Evolutionary conservation across 2,329 filamentous ascomycete genomes (phyloP).

Genomic region (Venturiaceae sp.): DNA sequence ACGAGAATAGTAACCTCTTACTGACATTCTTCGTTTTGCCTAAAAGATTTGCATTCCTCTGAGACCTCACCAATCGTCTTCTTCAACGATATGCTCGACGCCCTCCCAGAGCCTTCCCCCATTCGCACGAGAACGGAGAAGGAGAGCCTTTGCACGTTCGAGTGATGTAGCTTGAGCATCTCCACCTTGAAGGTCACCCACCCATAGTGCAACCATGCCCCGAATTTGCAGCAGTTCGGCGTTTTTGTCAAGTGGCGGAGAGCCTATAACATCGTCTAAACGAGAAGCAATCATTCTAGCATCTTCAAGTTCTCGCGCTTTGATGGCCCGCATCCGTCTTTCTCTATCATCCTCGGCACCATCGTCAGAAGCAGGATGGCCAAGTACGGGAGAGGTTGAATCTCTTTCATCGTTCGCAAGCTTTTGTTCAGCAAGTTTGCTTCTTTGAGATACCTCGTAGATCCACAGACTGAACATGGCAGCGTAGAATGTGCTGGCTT

Average conservation of each 20-base stretch:
- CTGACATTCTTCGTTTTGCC: no score
- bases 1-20: not conserved
- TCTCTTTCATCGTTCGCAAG: not conserved
- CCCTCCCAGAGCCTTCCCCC: not conserved
- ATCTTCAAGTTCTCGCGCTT: constrained; percentile 28
- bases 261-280: constrained; percentile 62
- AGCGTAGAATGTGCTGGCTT: constrained; percentile 62
- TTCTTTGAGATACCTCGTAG: constrained; percentile 49
- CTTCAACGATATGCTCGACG: not conserved
- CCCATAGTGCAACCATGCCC: constrained; percentile 65
- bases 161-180: not conserved
- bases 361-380: constrained; percentile 11
- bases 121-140: not conserved
- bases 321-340: constrained; percentile 1
- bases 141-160: not conserved
- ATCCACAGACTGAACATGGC: constrained; percentile 75
- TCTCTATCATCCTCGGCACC: constrained; percentile 7
- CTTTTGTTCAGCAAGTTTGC: not conserved
- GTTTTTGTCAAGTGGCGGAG: constrained; percentile 60
- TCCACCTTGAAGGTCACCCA: constrained; percentile 51
- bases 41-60: no score
- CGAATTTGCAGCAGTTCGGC: constrained; percentile 58
- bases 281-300: constrained; percentile 55
- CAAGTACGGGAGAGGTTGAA: constrained; percentile 9
- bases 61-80: not conserved